phyloP scores from a whole-genome alignment of 73 alveolate genomes.

The Blepharisma stoltei region DNA sequence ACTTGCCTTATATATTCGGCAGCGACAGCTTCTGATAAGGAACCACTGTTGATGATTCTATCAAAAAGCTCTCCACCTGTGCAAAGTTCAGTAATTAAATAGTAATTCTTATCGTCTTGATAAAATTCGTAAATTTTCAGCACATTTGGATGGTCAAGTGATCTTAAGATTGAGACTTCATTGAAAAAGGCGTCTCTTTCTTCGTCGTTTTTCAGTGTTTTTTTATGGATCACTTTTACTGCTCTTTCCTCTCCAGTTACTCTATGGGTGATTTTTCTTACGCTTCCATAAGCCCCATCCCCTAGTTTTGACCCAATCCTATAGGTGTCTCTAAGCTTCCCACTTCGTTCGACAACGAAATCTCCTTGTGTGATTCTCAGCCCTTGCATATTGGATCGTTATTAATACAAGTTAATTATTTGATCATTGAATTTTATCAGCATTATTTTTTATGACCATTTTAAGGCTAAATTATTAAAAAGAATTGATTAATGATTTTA shows the following conservation, averaged over 20 bases:
- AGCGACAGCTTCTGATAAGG: conserved; percentile 58
- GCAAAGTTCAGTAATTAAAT: conserved; percentile 71
- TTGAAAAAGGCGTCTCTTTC: conserved; percentile 30
- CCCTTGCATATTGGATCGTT: no score
- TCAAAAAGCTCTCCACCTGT: conserved; percentile 79
- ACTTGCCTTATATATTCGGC: conserved; percentile 66
- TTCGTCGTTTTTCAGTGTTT: conserved; percentile 29
- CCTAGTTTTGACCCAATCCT: conserved; percentile 65
- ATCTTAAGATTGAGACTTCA: conserved; percentile 63
- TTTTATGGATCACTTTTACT: conserved; percentile 33
- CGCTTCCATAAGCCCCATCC: conserved; percentile 66
- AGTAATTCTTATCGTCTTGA: conserved; percentile 63
- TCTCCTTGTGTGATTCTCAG: no score
- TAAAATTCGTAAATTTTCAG: conserved; percentile 71
- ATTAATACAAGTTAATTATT: no score
- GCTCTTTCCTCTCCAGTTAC: conserved; percentile 49
- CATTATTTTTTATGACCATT: no score
- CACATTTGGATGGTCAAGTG: conserved; percentile 75
- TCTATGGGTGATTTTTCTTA: conserved; percentile 54
- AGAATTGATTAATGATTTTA: conserved; percentile 27
- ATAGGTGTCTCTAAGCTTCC: conserved; percentile 58
- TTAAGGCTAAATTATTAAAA: no score
- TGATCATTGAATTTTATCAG: no score
- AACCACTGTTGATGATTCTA: conserved; percentile 53
- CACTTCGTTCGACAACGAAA: conserved; percentile 40